Base-by-base conservation (phyloP, 1,284 basidiomycete genomes). In the Ustilago sp. region DNA sequence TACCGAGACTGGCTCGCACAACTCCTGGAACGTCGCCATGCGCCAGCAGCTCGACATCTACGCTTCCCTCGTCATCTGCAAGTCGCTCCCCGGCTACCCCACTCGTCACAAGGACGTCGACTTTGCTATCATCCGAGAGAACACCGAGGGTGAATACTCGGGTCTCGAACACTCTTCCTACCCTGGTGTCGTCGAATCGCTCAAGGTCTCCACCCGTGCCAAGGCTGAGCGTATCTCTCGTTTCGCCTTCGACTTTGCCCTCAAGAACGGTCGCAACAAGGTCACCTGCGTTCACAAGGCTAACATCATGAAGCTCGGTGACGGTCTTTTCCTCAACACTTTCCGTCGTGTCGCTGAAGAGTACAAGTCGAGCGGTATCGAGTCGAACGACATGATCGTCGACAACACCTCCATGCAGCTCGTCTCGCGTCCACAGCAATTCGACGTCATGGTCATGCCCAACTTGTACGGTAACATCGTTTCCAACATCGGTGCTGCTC, bases 241-340 rank as follows among this genome's bases (percentile, higher is more conserved):
- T 64, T 99, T 99, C 86, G 97, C 97, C 5, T 99, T 99, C 85
- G 96, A 99, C 88, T 99, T 98, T 88, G 97, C 97, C 55, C 89
- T 98, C 85, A 98, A 98, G 90, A 99, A 99, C 89, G 91, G 93
- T 88, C 92, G 96, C 88, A 98, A 98, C 94, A 98, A 96, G 92
- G 97, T 99, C 82, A 99, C 97, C 64, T 98, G 95, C 87, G 95
- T 99, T 57, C 97, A 99, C 92, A 99, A 99, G 89, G 97, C 97
- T 86, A 99, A 99, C 90, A 99, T 99, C 89, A 99, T 99, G 97
- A 99, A 99, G 89, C 92, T 99, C 83, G 96, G 95, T 87, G 97
- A 99, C 86, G 97, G 97, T 88, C 91, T 99, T 56, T 99, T 99
- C 92, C 90, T 99, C 83, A 97, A 96, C 89, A 98, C 96, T 35